Percentiles rank a stretch among this genome's conserved stretches.
Conservation (phyloP, 768 basidiomycete species). For the Agrocybe pediades region DNA sequence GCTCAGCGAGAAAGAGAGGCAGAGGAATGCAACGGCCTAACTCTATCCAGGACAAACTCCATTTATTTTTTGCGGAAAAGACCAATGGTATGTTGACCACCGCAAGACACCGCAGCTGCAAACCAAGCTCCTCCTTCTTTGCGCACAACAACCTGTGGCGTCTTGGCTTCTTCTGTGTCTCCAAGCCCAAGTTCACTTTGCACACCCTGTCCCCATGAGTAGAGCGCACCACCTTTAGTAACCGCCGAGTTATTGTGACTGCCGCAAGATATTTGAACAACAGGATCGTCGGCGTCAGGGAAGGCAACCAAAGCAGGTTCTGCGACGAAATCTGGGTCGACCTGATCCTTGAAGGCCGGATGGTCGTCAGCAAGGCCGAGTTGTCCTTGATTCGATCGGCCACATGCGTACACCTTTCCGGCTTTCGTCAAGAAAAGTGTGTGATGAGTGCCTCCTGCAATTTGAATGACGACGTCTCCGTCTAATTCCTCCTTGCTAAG, state of each 20-base stretch:
- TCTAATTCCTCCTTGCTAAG: constrained; percentile 63
- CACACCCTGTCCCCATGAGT: constrained; percentile 78
- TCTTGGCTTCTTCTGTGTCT: constrained; percentile 59
- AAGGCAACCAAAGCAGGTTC: constrained; percentile 69
- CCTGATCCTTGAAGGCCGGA: constrained; percentile 57
- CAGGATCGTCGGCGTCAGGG: constrained; percentile 62
- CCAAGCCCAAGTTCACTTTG: constrained; percentile 75
- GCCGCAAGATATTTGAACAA: constrained; percentile 68
- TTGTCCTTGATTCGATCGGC: constrained; percentile 82
- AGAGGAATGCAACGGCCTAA: background rate
- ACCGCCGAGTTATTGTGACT: constrained; percentile 74
- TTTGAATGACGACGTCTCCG: constrained; percentile 67
- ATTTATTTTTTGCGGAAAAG: constrained; percentile 67
- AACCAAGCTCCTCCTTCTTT: constrained; percentile 73
- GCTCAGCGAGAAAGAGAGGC: constrained; percentile 1
- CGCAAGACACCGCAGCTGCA: constrained; percentile 67
- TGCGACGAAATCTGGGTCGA: constrained; percentile 58
- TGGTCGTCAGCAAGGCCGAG: constrained; percentile 79
- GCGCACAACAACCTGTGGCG: constrained; percentile 68
- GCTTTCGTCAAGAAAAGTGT: constrained; percentile 83
- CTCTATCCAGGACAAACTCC: constrained; percentile 10
- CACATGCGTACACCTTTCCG: constrained; percentile 86
- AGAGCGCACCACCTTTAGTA: constrained; percentile 66
- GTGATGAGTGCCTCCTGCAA: constrained; percentile 86
- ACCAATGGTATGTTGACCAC: constrained; percentile 78